Conservation (phyloP, 805 yeast genomes). For the Lipomyces oligophaga region DNA sequence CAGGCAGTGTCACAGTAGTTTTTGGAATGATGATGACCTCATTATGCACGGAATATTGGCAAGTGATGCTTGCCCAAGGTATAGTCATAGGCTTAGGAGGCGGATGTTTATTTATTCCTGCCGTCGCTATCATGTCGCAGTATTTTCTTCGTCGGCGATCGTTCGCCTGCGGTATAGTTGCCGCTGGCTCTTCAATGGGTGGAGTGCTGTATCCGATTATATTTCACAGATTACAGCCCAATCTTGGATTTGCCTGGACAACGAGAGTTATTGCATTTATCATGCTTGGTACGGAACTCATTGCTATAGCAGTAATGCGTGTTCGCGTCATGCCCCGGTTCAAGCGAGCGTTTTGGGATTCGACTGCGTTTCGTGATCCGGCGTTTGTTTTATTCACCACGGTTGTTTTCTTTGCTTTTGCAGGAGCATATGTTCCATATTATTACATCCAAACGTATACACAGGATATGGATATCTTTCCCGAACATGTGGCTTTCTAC, state of each 20-base stretch:
- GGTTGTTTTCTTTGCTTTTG: conserved; percentile 33
- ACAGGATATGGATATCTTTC: conserved; percentile 18
- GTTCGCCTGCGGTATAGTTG: conserved; percentile 43
- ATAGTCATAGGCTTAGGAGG: conserved; percentile 48
- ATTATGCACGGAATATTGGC: conserved; percentile 45
- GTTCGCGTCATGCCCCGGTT: conserved; percentile 29
- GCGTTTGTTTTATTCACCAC: conserved; percentile 31
- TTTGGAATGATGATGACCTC: conserved; percentile 38
- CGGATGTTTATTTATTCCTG: conserved; percentile 44
- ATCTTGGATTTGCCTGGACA: conserved; percentile 54
- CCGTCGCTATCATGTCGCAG: conserved; percentile 45
- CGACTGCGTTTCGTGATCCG: conserved; percentile 33
- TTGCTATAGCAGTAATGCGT: conserved; percentile 30
- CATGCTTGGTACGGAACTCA: conserved; percentile 35
- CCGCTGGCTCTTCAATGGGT: conserved; percentile 52
- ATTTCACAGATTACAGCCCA: conserved; percentile 42
- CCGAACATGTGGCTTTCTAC: conserved; percentile 30
- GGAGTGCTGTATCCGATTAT: conserved; percentile 50
- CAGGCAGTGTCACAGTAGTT: conserved; percentile 29
- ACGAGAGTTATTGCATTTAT: conserved; percentile 49
- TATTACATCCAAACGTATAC: conserved; percentile 37
- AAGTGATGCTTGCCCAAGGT: conserved; percentile 53
- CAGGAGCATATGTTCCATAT: conserved; percentile 36
- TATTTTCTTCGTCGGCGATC: conserved; percentile 46
- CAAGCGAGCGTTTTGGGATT: conserved; percentile 16